These are phyloP conservation scores for Endotrypanum monterogeii DNA, from an alignment of 208 protist genomes.

Conservation along the genomic window DNA sequence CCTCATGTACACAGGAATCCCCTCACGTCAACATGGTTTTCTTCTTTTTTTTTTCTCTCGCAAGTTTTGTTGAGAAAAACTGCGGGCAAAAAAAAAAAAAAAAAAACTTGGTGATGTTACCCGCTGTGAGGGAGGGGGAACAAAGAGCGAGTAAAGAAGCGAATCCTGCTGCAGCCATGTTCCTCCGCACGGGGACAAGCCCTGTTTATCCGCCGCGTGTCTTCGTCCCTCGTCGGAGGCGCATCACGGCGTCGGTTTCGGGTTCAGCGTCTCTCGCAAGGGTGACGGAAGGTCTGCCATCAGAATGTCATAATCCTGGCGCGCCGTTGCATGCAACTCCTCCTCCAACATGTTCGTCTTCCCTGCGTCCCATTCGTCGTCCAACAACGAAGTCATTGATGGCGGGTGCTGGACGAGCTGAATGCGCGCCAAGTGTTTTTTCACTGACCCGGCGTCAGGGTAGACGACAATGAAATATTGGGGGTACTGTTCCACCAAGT, in stretches of 20 bases:
- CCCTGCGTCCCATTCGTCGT: constrained; percentile 4
- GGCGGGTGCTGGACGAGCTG: constrained; percentile 34
- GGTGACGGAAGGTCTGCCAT: background rate
- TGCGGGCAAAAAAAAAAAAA: too few relatives aligned
- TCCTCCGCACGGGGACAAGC: constrained; percentile 2
- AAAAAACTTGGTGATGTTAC: background rate
- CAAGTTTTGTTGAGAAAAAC: too few relatives aligned
- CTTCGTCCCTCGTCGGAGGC: background rate
- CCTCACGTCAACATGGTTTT: too few relatives aligned
- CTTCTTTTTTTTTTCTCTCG: background rate
- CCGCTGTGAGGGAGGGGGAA: background rate
- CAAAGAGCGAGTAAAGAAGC: background rate
- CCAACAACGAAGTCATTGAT: background rate
- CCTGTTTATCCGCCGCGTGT: background rate
- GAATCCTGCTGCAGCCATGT: constrained; percentile 11
- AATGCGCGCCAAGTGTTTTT: constrained; percentile 18
- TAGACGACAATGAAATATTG: constrained; percentile 54
- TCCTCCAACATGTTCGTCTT: background rate
- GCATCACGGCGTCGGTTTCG: background rate
- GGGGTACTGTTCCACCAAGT: constrained; percentile 41
- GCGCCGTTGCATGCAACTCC: background rate
- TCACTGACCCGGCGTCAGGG: constrained; percentile 13
- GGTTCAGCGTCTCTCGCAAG: background rate
- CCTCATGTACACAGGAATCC: too few relatives aligned
- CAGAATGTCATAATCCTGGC: constrained; percentile 3